Evolutionary conservation across 768 basidiomycete genomes (phyloP).

Genomic region (Chalciporus sphaerocephalus): DNA sequence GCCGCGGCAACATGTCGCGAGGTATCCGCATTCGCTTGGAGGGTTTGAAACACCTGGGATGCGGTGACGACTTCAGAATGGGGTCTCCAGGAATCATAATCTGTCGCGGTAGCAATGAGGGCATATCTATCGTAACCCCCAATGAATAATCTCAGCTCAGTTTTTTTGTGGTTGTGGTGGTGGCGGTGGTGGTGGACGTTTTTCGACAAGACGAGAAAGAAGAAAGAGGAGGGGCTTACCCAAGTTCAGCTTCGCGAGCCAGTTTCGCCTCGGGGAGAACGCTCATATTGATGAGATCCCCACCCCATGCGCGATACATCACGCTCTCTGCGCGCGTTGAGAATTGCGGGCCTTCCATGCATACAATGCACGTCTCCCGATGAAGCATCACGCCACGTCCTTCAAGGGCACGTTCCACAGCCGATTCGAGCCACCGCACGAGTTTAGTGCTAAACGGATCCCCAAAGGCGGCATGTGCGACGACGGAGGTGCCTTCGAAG

Average conservation of each 20-base stretch:
- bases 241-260: constrained; percentile 90
- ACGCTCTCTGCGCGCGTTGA: constrained; percentile 94
- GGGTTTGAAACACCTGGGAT: constrained; percentile 85
- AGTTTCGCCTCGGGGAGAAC: constrained; percentile 96
- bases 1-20: constrained; percentile 70
- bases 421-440: constrained; percentile 58
- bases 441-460: constrained; percentile 79
- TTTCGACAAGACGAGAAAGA: not conserved
- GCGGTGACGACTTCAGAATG: constrained; percentile 80
- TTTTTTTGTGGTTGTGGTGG: no score
- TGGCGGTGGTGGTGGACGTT: no score
- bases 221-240: constrained; percentile 40
- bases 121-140: constrained; percentile 67
- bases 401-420: constrained; percentile 62
- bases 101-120: constrained; percentile 84
- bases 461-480: constrained; percentile 92
- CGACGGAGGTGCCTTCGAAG: constrained; percentile 77
- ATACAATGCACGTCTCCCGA: constrained; percentile 80
- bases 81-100: constrained; percentile 94
- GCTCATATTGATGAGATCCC: constrained; percentile 96
- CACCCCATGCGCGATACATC: constrained; percentile 93
- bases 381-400: constrained; percentile 66
- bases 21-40: constrained; percentile 81
- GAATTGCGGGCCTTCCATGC: constrained; percentile 98
- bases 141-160: no score